Evolutionary conservation across 1,139 yeast species (phyloP), one percentile per base, ranked within the genome.

Genomic region (Hemisphaericaspora subhashii): DNA sequence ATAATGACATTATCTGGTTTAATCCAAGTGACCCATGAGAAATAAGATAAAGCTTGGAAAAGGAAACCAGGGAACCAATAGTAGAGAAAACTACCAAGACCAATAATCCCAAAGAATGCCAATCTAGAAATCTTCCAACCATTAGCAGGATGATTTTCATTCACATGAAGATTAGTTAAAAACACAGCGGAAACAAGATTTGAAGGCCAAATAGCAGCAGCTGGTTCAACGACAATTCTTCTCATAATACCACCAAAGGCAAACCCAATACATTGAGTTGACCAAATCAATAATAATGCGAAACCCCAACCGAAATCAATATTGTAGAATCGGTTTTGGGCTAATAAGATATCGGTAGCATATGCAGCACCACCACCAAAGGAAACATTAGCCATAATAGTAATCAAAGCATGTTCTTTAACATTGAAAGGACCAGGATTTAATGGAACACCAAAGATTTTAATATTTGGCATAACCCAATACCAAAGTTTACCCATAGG

Each of bases 201-300:
- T 12, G 77, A 61, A 1, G 89, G 89, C 89, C 89, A 83, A 37
- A 82, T 72, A 62, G 82, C 79, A 7, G 78, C 65, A 4, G 83
- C 72, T 3, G 87, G 84, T 43, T 76, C 76, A 13, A 82, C 83
- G 48, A 82, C 66, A 20, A 79, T 68, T 50, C 77, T 68, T 52
- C 79, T 66, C 35, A 73, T 69, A 43, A 79, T 45, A 33, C 89
- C 89, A 28, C 86, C 86, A 40, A 81, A 58, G 12, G 84, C 80
- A 47, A 80, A 78, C 10, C 88, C 88, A 36, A 82, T 67, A 50
- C 81, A 66, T 57, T 82, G 85, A 24, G 84, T 74, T 18, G 80
- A 62, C 52, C 79, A 60, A 38, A 74, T 68, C 25, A 79, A 72
- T 38, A 79, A 59, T 27, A 81, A 58, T 44, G 58, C 67, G 40